phyloP scores from a whole-genome alignment of 2,329 filamentous ascomycete species.

The Penicillium sp. region DNA sequence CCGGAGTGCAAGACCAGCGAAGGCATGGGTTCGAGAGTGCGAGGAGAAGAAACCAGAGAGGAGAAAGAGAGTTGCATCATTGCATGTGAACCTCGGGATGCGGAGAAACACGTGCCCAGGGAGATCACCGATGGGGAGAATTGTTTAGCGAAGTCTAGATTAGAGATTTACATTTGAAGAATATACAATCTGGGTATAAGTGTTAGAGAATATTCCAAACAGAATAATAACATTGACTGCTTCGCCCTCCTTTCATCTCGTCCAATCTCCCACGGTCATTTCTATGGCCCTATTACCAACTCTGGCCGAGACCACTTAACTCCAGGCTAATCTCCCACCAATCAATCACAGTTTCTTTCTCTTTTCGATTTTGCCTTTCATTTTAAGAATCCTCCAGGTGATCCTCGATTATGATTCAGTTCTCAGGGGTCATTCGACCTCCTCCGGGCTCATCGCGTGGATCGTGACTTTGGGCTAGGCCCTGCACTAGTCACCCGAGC shows the following conservation, averaged over 20 bases:
- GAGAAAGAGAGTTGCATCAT: slow-evolving; percentile 19
- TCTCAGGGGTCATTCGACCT: too few species aligned
- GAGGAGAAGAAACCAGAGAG: slow-evolving; percentile 1
- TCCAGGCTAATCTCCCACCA: not conserved
- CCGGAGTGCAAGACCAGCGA: slow-evolving; percentile 1
- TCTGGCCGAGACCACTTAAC: too few species aligned
- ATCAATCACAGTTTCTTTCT: not conserved
- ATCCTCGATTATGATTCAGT: slow-evolving; percentile 2
- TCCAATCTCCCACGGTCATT: too few species aligned
- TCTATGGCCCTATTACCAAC: too few species aligned
- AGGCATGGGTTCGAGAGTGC: slow-evolving; percentile 1
- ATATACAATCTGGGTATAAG: too few species aligned
- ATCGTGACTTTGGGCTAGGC: slow-evolving; percentile 2
- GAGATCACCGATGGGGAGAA: not conserved
- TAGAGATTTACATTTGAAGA: too few species aligned
- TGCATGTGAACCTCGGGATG: slow-evolving; percentile 28
- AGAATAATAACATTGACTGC: too few species aligned
- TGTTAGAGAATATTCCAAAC: too few species aligned
- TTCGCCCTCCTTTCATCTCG: too few species aligned
- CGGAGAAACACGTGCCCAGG: slow-evolving; percentile 21
- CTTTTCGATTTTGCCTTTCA: not conserved
- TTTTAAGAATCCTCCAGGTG: not conserved
- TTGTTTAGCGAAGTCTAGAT: too few species aligned
- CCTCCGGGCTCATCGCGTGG: too few species aligned
- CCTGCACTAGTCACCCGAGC: slow-evolving; percentile 1